phyloP scores from a whole-genome alignment of 139 green algal species.

The Chlorella sorokiniana region DNA sequence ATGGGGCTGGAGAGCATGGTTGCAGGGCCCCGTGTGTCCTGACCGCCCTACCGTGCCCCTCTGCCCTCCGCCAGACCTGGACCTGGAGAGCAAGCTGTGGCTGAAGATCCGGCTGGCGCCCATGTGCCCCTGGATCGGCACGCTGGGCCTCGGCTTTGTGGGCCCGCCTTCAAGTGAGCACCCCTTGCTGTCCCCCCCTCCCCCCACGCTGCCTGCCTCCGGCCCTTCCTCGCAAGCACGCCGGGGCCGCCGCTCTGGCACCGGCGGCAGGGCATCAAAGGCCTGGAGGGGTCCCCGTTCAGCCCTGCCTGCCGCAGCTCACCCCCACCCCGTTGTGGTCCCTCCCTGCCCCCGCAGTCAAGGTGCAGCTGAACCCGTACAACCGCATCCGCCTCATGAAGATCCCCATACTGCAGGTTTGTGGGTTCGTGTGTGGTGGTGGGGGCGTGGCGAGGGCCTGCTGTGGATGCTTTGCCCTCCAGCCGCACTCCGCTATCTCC shows the following conservation, averaged over 20 bases:
- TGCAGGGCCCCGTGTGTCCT: too few species aligned
- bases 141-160: constrained; percentile 90
- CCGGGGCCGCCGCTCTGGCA: too few species aligned
- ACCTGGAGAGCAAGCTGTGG: constrained; percentile 94
- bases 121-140: constrained; percentile 91
- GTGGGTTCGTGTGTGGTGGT: not conserved
- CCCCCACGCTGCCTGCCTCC: too few species aligned
- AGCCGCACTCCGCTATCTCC: not conserved
- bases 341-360: constrained; percentile 51
- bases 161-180: constrained; percentile 69
- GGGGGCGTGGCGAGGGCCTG: too few species aligned
- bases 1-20: too few species aligned
- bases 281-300: too few species aligned
- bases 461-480: too few species aligned
- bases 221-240: too few species aligned
- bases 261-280: too few species aligned
- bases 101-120: constrained; percentile 93
- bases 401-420: constrained; percentile 85
- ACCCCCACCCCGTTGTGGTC: not conserved
- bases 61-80: constrained; percentile 68
- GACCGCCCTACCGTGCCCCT: not conserved
- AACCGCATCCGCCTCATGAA: constrained; percentile 92
- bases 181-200: not conserved
- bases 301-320: not conserved
- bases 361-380: constrained; percentile 94